Evolutionary conservation across 1,139 yeast genomes (phyloP).

Genomic region (Sugiyamaella novakii): DNA sequence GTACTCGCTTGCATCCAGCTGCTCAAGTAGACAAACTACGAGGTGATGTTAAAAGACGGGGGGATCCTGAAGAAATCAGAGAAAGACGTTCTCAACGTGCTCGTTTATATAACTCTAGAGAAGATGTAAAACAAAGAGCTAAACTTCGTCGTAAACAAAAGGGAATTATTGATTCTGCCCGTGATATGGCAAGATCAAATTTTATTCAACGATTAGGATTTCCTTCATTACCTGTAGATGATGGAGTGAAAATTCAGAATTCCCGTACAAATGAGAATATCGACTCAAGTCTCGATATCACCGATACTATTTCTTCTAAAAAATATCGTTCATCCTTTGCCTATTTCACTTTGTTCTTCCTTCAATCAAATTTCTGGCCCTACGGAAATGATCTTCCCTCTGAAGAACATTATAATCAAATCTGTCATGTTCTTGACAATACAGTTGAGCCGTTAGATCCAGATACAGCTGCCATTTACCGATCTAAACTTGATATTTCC

Average conservation of each 20-base stretch:
- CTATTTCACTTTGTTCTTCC: slow-evolving; percentile 49
- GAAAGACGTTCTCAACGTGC: slow-evolving; percentile 47
- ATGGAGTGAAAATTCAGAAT: neutral
- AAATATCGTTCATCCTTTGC: slow-evolving; percentile 46
- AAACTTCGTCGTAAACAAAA: slow-evolving; percentile 44
- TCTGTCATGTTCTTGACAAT: neutral
- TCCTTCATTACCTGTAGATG: slow-evolving; percentile 43
- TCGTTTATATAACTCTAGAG: slow-evolving; percentile 48
- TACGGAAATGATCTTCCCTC: slow-evolving; percentile 14
- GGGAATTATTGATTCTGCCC: slow-evolving; percentile 43
- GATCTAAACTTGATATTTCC: slow-evolving; percentile 10
- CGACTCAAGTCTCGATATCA: too few relatives aligned
- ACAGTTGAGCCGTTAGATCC: slow-evolving; percentile 9
- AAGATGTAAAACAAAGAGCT: slow-evolving; percentile 49
- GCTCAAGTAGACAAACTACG: slow-evolving; percentile 48
- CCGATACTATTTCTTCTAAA: neutral
- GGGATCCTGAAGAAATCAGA: slow-evolving; percentile 48
- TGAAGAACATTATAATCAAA: slow-evolving; percentile 11
- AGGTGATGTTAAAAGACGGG: slow-evolving; percentile 52
- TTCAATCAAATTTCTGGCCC: slow-evolving; percentile 52
- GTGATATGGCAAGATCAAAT: slow-evolving; percentile 40
- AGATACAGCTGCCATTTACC: slow-evolving; percentile 1
- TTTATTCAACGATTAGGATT: slow-evolving; percentile 45
- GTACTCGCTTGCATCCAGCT: slow-evolving; percentile 50
- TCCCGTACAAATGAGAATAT: neutral